Evolutionary conservation across 1,284 basidiomycete species (phyloP), one percentile per base, ranked within the genome.

Genomic region (Xerocomus nothofagi): DNA sequence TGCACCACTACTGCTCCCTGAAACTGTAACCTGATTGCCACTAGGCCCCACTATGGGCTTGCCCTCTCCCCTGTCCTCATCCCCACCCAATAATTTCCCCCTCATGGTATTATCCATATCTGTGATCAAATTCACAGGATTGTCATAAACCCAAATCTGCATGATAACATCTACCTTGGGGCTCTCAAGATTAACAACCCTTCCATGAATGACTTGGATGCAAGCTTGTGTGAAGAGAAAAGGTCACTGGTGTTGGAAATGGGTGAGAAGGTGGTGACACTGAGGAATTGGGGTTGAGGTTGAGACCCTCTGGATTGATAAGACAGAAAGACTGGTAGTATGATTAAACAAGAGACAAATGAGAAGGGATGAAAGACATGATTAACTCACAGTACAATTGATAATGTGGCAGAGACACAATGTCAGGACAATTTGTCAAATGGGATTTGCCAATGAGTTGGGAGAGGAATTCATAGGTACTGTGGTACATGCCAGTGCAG

Each of bases 191-290:
- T 96, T 91, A 7, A 87, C 87, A n/a, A 96, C 76, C 93, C 93
- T 96, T 1, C 93, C 93, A 57, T 96, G 93, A 1, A 93, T 82
- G 40, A 96, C 81, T 12, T 80, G 73, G 39, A 96, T 89, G 7
- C 83, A 82, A 1, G 85, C 88, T 43, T 91, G 81, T 17, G 84
- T 74, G 64, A 97, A 97, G 4, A 96, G 78, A 44, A 86, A 82
- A 96, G 78, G 65, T 91, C 93, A 8, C 86, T 88, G 0, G 76
- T 77, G 20, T 74, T 73, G 1, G 77, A 77, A 2, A 77, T 77
- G 0, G 86, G 82, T 14, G 80, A 73, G 65, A 93, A 94, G 0
- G 80, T 77, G 3, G 80, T 80, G 4, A 82, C 64, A 8, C 76
- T 76, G 0, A 83, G 86, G 67, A 94, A 94, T 1, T 84, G 67